Base-by-base conservation (phyloP, 1,284 basidiomycete genomes). In the Pseudozyma thailandica region DNA sequence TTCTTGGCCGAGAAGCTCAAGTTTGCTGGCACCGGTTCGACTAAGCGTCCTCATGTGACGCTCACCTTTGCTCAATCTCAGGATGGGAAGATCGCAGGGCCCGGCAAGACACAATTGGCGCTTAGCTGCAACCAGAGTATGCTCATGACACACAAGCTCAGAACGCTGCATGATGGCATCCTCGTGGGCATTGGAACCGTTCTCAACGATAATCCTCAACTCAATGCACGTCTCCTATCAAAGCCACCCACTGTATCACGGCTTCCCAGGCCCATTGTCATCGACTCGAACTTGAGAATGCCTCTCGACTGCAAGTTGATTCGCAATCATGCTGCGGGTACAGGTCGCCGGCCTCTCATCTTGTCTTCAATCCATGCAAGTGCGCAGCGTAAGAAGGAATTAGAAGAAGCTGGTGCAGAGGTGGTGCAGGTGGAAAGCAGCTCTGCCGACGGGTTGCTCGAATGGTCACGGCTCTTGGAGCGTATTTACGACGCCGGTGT, bases 51-150 rank as follows among this genome's bases (percentile, higher is more conserved):
- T 60, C 64, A 80, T 53, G 84, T 88, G 31, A 98, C 94, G 0
- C 85, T 98, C 9, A 96, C 95, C 1, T 98, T 94, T 84, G 95
- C 95, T 1, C 94, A 98, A 82, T 95, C 93, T 1, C 85, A 94
- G 45, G 94, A 98, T 84, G 92, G 89, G 28, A 94, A 93, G 84
- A 95, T 98, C 64, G 93, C 93, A 0, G 93, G 92, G 0, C 83
- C 84, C 5, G 86, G 86, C 15, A 90, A 92, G 7, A 85, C 86
- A 71, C 92, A 94, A 83, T 87, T 98, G 31, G 87, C 88, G 18
- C 85, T 98, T 50, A 94, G 92, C 74, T 91, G 94, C 1, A 84
- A 86, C 33, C 92, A 96, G 79, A 94, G 92, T 82, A 91, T 95
- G 90, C 77, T 89, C 43, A 93, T 98, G 91, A 98, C 95, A 13